phyloP scores from a whole-genome alignment of 495 filamentous ascomycete species.

The Neurospora pannonica region DNA sequence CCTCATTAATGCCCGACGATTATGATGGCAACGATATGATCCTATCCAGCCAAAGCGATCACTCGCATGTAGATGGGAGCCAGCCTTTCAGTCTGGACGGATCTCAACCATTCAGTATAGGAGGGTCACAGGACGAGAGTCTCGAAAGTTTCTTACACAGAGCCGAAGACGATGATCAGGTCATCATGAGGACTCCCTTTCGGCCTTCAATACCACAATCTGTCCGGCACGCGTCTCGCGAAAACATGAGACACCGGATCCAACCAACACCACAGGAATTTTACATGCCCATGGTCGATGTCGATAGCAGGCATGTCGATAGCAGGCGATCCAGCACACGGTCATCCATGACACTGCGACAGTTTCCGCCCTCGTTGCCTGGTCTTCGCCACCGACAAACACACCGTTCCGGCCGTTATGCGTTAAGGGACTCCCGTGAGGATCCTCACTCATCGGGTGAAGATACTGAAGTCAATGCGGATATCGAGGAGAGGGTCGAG shows the following conservation, averaged over 20 bases:
- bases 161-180: conserved; percentile 34
- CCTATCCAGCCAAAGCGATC: conserved; percentile 26
- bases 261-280: conserved; percentile 23
- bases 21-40: conserved; percentile 29
- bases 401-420: not conserved
- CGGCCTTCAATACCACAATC: conserved; percentile 31
- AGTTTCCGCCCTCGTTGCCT: conserved; percentile 8
- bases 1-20: conserved; percentile 30
- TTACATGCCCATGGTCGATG: conserved; percentile 32
- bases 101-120: conserved; percentile 23
- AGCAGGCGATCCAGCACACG: conserved; percentile 15
- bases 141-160: conserved; percentile 32
- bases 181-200: conserved; percentile 35
- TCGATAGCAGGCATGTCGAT: conserved; percentile 10
- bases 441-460: not conserved
- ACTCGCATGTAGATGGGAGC: conserved; percentile 26
- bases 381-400: conserved; percentile 19
- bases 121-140: conserved; percentile 37
- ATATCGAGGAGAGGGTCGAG: not conserved
- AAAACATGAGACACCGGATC: conserved; percentile 23
- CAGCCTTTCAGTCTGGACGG: conserved; percentile 24
- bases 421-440: not conserved
- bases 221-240: conserved; percentile 24
- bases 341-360: conserved; percentile 15
- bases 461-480: not conserved